Evolutionary conservation across 2,329 filamentous ascomycete species (phyloP).

Genomic region (Annulohypoxylon truncatum): DNA sequence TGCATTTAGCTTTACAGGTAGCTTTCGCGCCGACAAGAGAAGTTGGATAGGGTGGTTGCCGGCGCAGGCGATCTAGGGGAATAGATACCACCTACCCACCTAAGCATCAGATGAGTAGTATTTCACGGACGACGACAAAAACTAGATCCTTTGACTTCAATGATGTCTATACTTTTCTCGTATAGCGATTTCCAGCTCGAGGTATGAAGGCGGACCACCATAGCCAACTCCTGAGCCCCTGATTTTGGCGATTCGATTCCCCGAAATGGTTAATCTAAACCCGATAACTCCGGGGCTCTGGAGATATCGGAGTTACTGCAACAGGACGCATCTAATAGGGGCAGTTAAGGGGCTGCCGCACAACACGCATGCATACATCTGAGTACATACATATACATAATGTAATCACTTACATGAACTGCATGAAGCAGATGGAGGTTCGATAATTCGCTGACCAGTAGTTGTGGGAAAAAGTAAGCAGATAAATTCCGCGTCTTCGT

Average conservation of each 20-base stretch:
- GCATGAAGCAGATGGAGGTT: not conserved
- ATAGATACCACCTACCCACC: no score
- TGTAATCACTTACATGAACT: not conserved
- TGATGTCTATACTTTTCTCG: not conserved
- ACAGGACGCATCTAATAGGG: not conserved
- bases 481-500: not conserved
- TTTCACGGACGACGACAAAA: not conserved
- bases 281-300: not conserved
- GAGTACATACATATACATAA: not conserved
- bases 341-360: not conserved
- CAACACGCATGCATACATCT: not conserved
- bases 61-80: not conserved
- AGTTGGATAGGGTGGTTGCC: not conserved
- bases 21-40: not conserved
- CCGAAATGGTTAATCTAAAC: not conserved
- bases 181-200: not conserved
- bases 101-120: no score
- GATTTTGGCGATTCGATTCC: not conserved
- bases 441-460: not conserved
- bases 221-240: not conserved
- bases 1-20: not conserved
- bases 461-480: not conserved
- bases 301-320: not conserved
- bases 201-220: not conserved
- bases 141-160: not conserved